Evolutionary conservation across 192 early-diverging fungal species (phyloP), one percentile per base, ranked within the genome.

Genomic region (Mortierella hygrophila): DNA sequence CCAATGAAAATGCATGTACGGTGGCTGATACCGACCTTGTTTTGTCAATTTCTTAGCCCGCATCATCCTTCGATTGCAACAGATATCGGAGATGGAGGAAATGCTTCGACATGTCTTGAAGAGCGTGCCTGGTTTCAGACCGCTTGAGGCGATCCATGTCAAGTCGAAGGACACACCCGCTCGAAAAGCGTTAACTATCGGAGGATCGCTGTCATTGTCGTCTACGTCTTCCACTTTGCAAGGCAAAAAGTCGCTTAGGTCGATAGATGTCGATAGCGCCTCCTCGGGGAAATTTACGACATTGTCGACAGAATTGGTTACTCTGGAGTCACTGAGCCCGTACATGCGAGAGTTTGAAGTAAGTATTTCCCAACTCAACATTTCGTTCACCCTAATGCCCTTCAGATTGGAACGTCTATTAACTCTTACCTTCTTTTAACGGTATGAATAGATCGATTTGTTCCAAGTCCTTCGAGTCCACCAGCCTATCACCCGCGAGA

Each of bases 261-360:
- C 52, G 8, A 83, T 83, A 72, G 72, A 78, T 49, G 41, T 74
- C 7, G 76, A 78, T 21, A 4, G 10, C 4, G 20, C 60, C 6
- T 23, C 57, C 5, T 79, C 75, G 5, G 76, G 26, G 18, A n/a
- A 26, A 23, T 35, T 77, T 4, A 38, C 60, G 3, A 44, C 32
- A 32, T 52, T 20, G 20, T 69, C 68, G 0, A 41, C 21, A 18
- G 84, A 86, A 57, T 23, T 68, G 37, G 65, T 78, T 10, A 52
- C 76, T 13, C 75, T 65, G n/a, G 84, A 86, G 40, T 86, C 84
- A 6, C 57, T 86, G 49, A 57, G 81, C 18, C 87, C 85, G 5
- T 82, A 80, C 55, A 73, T 89, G 47, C 65, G 88, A 35, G 88
- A 89, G 54, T 72, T 89, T 35, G 78, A 89, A 76, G 88, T 88